phyloP scores from a whole-genome alignment of 768 basidiomycete species.

The Stropharia rugosoannulata region DNA sequence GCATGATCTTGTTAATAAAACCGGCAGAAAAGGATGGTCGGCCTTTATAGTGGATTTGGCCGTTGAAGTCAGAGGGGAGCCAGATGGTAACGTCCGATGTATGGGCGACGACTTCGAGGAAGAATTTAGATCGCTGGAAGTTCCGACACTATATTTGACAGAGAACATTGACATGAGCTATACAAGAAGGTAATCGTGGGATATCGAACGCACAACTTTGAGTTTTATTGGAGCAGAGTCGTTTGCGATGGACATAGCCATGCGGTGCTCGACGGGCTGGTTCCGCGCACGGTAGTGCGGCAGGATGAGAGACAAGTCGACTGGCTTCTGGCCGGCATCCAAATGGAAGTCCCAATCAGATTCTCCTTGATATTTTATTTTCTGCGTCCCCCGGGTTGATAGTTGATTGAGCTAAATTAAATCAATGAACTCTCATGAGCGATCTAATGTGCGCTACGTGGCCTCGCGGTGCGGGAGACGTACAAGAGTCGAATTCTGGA shows the following conservation, averaged over 20 bases:
- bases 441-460: too few species aligned
- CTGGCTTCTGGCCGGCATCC: conserved; percentile 46
- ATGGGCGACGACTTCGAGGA: conserved; percentile 63
- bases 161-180: conserved; percentile 6
- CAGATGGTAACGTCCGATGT: conserved; percentile 73
- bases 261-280: conserved; percentile 70
- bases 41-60: conserved; percentile 56
- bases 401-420: conserved; percentile 12
- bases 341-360: conserved; percentile 68
- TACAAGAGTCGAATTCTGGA: conserved; percentile 20
- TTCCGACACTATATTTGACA: conserved; percentile 51
- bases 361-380: conserved; percentile 60
- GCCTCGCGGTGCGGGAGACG: too few species aligned
- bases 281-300: conserved; percentile 78
- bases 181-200: conserved; percentile 15
- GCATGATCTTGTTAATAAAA: conserved; percentile 68
- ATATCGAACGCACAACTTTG: conserved; percentile 60
- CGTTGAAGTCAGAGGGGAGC: conserved; percentile 79
- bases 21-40: conserved; percentile 64
- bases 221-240: conserved; percentile 57
- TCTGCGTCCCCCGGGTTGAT: conserved; percentile 49
- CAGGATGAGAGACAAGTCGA: conserved; percentile 68
- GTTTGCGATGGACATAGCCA: conserved; percentile 65
- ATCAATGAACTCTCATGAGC: not conserved
- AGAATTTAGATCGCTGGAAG: conserved; percentile 51